phyloP scores from a whole-genome alignment of 1,284 basidiomycete species.

The Irpex sp. region DNA sequence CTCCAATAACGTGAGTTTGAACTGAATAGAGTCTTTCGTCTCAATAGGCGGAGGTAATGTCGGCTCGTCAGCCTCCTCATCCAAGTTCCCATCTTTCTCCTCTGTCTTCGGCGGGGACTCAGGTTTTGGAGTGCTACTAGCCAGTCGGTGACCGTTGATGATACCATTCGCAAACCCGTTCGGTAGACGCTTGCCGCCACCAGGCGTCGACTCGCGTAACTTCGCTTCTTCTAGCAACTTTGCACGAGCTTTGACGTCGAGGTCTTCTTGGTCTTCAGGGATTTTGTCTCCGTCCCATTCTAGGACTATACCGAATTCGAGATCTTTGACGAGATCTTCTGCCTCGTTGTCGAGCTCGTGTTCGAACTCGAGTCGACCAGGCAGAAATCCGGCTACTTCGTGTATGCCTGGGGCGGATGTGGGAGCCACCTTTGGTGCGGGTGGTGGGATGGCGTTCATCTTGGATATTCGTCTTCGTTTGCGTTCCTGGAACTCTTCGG shows the following conservation, averaged over 20 bases:
- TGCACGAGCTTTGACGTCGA: conserved; percentile 61
- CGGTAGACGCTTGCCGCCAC: conserved; percentile 26
- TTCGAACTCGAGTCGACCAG: conserved; percentile 96
- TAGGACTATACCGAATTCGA: conserved; percentile 89
- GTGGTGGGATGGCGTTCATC: conserved; percentile 50
- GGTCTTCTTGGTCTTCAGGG: conserved; percentile 65
- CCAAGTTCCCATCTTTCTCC: conserved; percentile 45
- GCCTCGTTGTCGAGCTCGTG: conserved; percentile 96
- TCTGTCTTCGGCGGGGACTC: conserved; percentile 23
- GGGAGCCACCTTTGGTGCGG: conserved; percentile 66
- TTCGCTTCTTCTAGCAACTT: conserved; percentile 64
- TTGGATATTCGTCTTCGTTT: conserved; percentile 82
- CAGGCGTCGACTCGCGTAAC: conserved; percentile 26
- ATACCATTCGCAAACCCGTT: conserved; percentile 49
- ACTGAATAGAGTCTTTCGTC: conserved; percentile 82
- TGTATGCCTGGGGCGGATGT: conserved; percentile 94
- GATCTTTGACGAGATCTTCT: conserved; percentile 91
- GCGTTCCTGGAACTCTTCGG: conserved; percentile 78
- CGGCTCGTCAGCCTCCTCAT: conserved; percentile 48
- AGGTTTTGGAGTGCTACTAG: conserved; percentile 17
- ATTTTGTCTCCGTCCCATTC: conserved; percentile 85
- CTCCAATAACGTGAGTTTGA: conserved; percentile 88
- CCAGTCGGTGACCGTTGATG: conserved; percentile 30
- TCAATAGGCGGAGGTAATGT: conserved; percentile 74
- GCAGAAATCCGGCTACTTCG: conserved; percentile 91